Conservation (phyloP, 2,329 filamentous ascomycete species). For the Neonectria hederae region DNA sequence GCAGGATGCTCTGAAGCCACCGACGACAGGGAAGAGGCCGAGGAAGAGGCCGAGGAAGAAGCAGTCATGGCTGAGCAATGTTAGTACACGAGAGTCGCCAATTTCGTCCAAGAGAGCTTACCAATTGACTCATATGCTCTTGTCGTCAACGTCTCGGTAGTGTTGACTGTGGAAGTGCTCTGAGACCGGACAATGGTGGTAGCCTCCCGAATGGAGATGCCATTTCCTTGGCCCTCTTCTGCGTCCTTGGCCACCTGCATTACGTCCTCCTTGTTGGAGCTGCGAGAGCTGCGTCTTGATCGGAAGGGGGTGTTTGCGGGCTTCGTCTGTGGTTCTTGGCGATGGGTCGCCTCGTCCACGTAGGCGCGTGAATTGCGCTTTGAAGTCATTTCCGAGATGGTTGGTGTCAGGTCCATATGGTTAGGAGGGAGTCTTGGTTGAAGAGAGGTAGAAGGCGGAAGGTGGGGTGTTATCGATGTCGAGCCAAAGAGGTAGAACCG, state of each 20-base stretch:
- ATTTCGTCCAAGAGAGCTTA: slow-evolving; percentile 10
- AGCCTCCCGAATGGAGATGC: slow-evolving; percentile 26
- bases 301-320: slow-evolving; percentile 36
- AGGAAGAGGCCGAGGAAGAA: slow-evolving; percentile 28
- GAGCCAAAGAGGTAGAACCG: slow-evolving; percentile 4
- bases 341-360: slow-evolving; percentile 30
- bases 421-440: not conserved
- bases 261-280: slow-evolving; percentile 42
- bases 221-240: slow-evolving; percentile 37
- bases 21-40: slow-evolving; percentile 22
- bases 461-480: not conserved
- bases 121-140: slow-evolving; percentile 34
- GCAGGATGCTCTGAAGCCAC: slow-evolving; percentile 30
- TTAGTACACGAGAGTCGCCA: slow-evolving; percentile 15
- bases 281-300: slow-evolving; percentile 45
- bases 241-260: slow-evolving; percentile 32
- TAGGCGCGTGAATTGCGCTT: slow-evolving; percentile 37
- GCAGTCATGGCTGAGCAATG: slow-evolving; percentile 26
- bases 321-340: slow-evolving; percentile 23
- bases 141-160: slow-evolving; percentile 27
- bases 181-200: slow-evolving; percentile 31
- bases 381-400: slow-evolving; percentile 30
- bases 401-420: slow-evolving; percentile 10
- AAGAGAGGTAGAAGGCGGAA: not conserved
- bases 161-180: slow-evolving; percentile 15